phyloP scores from a whole-genome alignment of 2,329 filamentous ascomycete genomes.

The Ceratocystis smalleyi region DNA sequence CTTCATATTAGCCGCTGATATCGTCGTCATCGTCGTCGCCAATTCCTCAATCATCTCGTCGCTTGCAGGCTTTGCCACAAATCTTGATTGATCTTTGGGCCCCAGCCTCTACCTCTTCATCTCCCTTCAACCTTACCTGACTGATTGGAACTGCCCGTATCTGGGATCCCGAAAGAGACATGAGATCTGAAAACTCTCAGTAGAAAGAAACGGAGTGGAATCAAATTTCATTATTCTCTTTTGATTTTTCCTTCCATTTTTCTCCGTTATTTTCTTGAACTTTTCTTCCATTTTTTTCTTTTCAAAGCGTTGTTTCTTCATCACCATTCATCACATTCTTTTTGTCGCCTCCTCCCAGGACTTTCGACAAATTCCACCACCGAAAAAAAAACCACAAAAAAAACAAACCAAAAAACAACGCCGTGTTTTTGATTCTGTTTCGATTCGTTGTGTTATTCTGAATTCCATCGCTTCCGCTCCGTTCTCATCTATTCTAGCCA shows the following conservation, averaged over 20 bases:
- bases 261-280: background rate
- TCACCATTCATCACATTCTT: background rate
- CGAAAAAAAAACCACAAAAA: too few relatives aligned
- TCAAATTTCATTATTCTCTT: slow-evolving; percentile 11
- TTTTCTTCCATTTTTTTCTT: background rate
- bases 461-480: background rate
- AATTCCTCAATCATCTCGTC: background rate
- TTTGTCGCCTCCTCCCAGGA: background rate
- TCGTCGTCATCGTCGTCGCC: background rate
- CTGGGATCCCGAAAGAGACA: slow-evolving; percentile 14
- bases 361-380: background rate
- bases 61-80: background rate
- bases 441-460: background rate
- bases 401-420: background rate
- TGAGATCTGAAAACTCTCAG: slow-evolving; percentile 13
- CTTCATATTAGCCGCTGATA: background rate
- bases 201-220: slow-evolving; percentile 16
- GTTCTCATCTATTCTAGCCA: background rate
- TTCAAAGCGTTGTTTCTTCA: background rate
- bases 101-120: background rate
- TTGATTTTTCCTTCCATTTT: slow-evolving; percentile 7
- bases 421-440: background rate
- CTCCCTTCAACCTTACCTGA: slow-evolving; percentile 5
- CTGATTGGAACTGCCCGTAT: slow-evolving; percentile 8
- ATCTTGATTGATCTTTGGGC: slow-evolving; percentile 8